Conservation (phyloP, 768 basidiomycete genomes). For the Cystofilobasidium macerans region DNA sequence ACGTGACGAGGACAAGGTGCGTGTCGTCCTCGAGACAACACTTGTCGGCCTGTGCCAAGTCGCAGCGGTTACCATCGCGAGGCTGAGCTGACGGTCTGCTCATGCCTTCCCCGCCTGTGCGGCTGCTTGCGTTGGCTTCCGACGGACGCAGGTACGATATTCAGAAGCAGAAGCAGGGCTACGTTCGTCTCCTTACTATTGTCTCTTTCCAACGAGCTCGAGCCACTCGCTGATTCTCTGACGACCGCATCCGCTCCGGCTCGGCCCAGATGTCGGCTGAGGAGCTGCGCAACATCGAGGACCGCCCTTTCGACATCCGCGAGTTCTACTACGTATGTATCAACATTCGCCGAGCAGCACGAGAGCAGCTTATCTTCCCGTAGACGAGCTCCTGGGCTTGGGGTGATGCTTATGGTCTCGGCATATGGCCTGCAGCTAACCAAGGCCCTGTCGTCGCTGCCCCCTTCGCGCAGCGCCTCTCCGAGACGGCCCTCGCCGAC, state of each 20-base stretch:
- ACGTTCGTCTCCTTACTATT: slow-evolving; percentile 40
- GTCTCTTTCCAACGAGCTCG: background rate
- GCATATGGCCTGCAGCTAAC: too few species aligned
- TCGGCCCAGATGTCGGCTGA: slow-evolving; percentile 58
- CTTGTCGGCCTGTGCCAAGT: too few species aligned
- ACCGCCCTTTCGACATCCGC: slow-evolving; percentile 73
- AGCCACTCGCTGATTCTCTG: background rate
- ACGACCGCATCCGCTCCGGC: slow-evolving; percentile 22
- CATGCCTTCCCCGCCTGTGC: too few species aligned
- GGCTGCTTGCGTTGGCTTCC: too few species aligned
- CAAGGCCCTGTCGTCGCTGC: too few species aligned
- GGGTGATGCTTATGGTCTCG: too few species aligned
- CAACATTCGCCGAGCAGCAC: background rate
- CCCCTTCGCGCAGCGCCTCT: slow-evolving; percentile 2
- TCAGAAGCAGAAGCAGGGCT: slow-evolving; percentile 65
- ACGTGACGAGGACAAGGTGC: background rate
- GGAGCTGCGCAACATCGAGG: slow-evolving; percentile 58
- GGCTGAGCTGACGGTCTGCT: too few species aligned
- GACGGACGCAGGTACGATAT: slow-evolving; percentile 55
- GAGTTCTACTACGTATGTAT: slow-evolving; percentile 89
- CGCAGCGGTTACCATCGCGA: too few species aligned
- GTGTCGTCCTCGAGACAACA: slow-evolving; percentile 25
- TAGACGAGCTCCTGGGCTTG: background rate
- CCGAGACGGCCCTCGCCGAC: background rate
- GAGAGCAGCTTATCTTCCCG: too few species aligned